Evolutionary conservation across 2,329 filamentous ascomycete species (phyloP).

Genomic region (Ceratocystis variospora): DNA sequence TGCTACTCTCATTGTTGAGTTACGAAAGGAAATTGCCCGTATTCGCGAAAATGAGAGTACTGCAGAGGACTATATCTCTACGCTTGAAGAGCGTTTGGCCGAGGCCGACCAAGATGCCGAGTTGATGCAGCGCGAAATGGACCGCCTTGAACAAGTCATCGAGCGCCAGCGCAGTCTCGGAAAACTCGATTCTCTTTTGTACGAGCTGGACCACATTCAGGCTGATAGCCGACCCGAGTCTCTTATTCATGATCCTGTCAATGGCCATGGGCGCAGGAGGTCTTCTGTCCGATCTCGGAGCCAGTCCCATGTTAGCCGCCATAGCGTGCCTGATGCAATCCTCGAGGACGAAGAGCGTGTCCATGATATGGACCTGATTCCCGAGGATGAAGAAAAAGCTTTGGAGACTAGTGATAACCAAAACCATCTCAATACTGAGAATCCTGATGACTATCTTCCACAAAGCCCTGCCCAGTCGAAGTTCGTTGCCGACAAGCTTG

Average conservation of each 20-base stretch:
- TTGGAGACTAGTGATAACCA: slow-evolving; percentile 10
- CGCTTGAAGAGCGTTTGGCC: slow-evolving; percentile 82
- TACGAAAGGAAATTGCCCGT: slow-evolving; percentile 81
- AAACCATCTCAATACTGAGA: slow-evolving; percentile 12
- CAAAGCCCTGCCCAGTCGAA: slow-evolving; percentile 67
- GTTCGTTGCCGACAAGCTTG: slow-evolving; percentile 83
- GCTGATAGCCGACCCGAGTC: slow-evolving; percentile 25
- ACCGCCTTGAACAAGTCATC: slow-evolving; percentile 84
- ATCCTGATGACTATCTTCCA: slow-evolving; percentile 32
- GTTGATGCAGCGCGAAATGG: slow-evolving; percentile 91
- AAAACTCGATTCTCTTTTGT: slow-evolving; percentile 80
- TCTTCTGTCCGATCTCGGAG: slow-evolving; percentile 28
- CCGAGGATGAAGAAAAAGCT: slow-evolving; percentile 22
- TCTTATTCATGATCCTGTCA: slow-evolving; percentile 9
- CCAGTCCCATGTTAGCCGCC: slow-evolving; percentile 25
- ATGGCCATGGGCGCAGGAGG: slow-evolving; percentile 26
- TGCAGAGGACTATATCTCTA: slow-evolving; percentile 94
- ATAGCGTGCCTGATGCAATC: slow-evolving; percentile 43
- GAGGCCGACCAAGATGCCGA: slow-evolving; percentile 94
- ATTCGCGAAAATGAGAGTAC: slow-evolving; percentile 80
- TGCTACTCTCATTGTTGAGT: slow-evolving; percentile 65
- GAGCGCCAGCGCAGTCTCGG: slow-evolving; percentile 90
- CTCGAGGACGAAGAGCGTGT: slow-evolving; percentile 38
- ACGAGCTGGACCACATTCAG: slow-evolving; percentile 67
- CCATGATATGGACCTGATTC: slow-evolving; percentile 23